Percentiles rank a stretch among this genome's conserved stretches.
These are phyloP conservation scores for Chenopodium berlandieri DNA, from an alignment of 148 eudicot species.

Conservation along the genomic window DNA sequence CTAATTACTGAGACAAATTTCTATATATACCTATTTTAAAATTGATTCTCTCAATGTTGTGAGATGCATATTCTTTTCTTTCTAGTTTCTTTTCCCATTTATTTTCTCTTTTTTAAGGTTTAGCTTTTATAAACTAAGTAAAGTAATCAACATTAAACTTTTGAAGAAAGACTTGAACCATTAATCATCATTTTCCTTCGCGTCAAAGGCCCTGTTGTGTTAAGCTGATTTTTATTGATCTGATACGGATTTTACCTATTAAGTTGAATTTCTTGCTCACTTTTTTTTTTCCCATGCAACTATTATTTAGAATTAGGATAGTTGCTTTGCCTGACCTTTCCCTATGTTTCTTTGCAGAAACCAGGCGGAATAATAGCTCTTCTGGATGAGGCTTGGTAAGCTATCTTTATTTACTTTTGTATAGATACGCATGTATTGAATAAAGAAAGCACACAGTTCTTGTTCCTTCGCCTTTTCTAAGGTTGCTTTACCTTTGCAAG, in stretches of 20 bases:
- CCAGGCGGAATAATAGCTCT: conserved; percentile 96
- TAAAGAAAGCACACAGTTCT: not conserved
- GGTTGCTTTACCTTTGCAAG: not conserved
- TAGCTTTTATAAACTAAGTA: not conserved
- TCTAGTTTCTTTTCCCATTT: not conserved
- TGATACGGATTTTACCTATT: not conserved
- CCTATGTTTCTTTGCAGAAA: conserved; percentile 52
- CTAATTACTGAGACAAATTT: not conserved
- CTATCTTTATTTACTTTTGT: conserved; percentile 16
- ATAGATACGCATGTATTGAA: not conserved
- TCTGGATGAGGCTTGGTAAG: conserved; percentile 98
- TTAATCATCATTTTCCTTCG: not conserved
- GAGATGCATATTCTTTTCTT: not conserved
- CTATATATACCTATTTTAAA: not conserved
- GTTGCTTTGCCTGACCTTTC: conserved; percentile 15
- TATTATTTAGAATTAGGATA: no score
- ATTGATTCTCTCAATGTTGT: not conserved
- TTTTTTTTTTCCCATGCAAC: no score
- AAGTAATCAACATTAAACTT: not conserved
- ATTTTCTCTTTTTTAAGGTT: not conserved
- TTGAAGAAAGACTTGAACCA: not conserved
- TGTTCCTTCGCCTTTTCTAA: not conserved
- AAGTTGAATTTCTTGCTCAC: no score
- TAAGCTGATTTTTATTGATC: not conserved
- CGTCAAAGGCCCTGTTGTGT: not conserved